phyloP scores from a whole-genome alignment of 129 eudicot species.

The Saussurea involucrata region DNA sequence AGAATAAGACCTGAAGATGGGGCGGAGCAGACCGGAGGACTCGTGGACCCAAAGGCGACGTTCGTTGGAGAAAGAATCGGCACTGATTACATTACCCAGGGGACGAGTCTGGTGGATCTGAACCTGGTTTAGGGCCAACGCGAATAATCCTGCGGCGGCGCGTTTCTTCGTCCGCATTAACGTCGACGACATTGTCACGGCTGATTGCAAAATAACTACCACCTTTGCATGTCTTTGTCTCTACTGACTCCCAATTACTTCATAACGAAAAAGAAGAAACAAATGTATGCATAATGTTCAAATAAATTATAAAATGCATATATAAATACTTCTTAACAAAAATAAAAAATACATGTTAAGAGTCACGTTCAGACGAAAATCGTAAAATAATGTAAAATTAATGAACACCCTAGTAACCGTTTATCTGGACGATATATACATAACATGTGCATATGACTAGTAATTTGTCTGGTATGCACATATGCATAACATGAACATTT shows the following conservation, averaged over 20 bases:
- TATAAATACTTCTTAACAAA: too few relatives aligned
- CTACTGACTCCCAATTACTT: background rate
- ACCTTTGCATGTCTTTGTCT: constrained; percentile 22
- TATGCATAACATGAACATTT: too few relatives aligned
- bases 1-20: constrained; percentile 55
- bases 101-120: constrained; percentile 83
- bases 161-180: constrained; percentile 63
- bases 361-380: too few relatives aligned
- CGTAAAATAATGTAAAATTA: too few relatives aligned
- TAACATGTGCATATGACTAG: too few relatives aligned
- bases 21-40: constrained; percentile 69
- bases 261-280: background rate
- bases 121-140: constrained; percentile 72
- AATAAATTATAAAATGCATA: too few relatives aligned
- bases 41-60: constrained; percentile 78
- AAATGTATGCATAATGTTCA: too few relatives aligned
- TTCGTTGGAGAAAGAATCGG: constrained; percentile 65
- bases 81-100: constrained; percentile 34
- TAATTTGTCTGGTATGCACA: too few relatives aligned
- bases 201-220: constrained; percentile 11
- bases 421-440: too few relatives aligned
- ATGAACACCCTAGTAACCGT: too few relatives aligned
- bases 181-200: constrained; percentile 21
- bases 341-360: too few relatives aligned
- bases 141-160: constrained; percentile 86